phyloP scores from a whole-genome alignment of 148 eudicot genomes.

The Cornus kousa region DNA sequence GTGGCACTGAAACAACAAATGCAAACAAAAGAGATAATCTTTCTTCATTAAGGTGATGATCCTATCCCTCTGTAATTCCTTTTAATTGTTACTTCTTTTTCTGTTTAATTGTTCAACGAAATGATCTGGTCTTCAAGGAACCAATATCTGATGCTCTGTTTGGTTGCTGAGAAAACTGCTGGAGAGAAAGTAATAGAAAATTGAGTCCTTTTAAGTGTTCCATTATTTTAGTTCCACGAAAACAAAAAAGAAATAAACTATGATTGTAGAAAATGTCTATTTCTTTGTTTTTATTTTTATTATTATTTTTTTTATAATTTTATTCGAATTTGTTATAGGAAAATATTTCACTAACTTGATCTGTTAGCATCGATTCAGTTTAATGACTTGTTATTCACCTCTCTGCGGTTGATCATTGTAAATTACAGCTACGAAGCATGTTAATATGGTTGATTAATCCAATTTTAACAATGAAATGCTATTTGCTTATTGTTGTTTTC shows the following conservation, averaged over 20 bases:
- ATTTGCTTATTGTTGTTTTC: too few relatives aligned
- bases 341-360: too few relatives aligned
- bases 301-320: too few relatives aligned
- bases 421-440: too few relatives aligned
- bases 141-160: not conserved
- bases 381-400: too few relatives aligned
- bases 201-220: not conserved
- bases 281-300: too few relatives aligned
- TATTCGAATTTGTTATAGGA: too few relatives aligned
- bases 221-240: not conserved
- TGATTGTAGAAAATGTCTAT: not conserved
- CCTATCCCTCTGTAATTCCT: not conserved
- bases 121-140: not conserved
- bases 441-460: too few relatives aligned
- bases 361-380: too few relatives aligned
- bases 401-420: too few relatives aligned
- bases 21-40: not conserved
- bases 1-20: not conserved
- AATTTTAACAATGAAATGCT: too few relatives aligned
- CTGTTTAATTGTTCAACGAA: not conserved
- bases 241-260: not conserved
- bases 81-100: not conserved
- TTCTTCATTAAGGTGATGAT: not conserved
- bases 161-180: not conserved
- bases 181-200: not conserved